Evolutionary conservation across 1,284 basidiomycete genomes (phyloP).

Genomic region (Trametes hirsuta): DNA sequence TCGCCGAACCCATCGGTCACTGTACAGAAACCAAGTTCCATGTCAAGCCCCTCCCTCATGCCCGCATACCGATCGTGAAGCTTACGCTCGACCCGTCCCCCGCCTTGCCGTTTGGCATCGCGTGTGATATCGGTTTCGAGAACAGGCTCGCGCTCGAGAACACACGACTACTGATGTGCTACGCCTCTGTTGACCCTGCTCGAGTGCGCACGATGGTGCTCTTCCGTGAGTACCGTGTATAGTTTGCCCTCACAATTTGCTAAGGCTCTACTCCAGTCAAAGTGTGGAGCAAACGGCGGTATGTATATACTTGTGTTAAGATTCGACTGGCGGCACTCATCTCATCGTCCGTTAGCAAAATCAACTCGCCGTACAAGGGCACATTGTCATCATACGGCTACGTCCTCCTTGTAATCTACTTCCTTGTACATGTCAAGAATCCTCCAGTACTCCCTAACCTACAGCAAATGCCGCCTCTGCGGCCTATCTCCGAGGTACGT

Average conservation of each 20-base stretch:
- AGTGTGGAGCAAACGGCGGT: conserved; percentile 98
- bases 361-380: conserved; percentile 97
- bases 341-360: conserved; percentile 68
- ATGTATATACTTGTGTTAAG: conserved; percentile 22
- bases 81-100: conserved; percentile 90
- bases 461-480: conserved; percentile 86
- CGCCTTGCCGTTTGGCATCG: conserved; percentile 87
- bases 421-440: conserved; percentile 95
- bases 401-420: conserved; percentile 97
- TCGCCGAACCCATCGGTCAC: conserved; percentile 9
- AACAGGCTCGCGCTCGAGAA: conserved; percentile 97
- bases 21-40: conserved; percentile 91
- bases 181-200: conserved; percentile 96
- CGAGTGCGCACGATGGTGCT: conserved; percentile 93
- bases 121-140: conserved; percentile 99
- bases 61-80: conserved; percentile 98
- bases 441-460: conserved; percentile 92
- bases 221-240: conserved; percentile 71
- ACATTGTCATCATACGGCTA: conserved; percentile 98
- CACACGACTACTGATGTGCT: conserved; percentile 93
- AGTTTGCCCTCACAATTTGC: not conserved
- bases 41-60: conserved; percentile 95
- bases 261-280: conserved; percentile 66
- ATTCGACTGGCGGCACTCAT: not conserved
- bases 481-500: conserved; percentile 72